Evolutionary conservation across 139 green algal genomes (phyloP), one percentile per base, ranked within the genome.

Genomic region (Ettlia oleoabundans): DNA sequence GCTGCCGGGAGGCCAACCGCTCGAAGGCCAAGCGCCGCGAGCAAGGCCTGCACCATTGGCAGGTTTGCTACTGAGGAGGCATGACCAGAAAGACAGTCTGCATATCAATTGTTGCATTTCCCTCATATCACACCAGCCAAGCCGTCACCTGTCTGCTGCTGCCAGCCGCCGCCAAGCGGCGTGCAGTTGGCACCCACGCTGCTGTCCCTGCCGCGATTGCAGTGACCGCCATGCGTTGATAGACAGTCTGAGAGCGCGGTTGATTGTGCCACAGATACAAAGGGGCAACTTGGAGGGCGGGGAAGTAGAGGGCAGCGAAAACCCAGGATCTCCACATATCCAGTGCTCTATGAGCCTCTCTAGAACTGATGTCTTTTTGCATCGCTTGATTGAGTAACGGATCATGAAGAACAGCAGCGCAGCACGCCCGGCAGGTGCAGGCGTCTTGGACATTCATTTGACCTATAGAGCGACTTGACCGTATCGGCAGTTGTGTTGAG

Each of bases 11-110:
- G 61, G 41, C 83, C 82, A 15, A 47, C 0, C 3, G 53, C 19
- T 0, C 75, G 81, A 28, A 93, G 33, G 5, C 89, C 88, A n/a
- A 93, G 82, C 7, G 89, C 62, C 0, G 68, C 28, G 63, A 52
- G n/a, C 18, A 80, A 37, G 8, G 40, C 40, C 78, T 83, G 63
- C 38, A 32, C 10, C 47, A 10, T 58, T 58, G 13, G 15, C 47
- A 58, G 47, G 9, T 42, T n/a, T 71, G 10, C 64, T 47, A 9
- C 30, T 19, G 21, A 19, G 30, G 21, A 42, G 8, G 32, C 32
- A n/a, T n/a, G n/a, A n/a, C n/a, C n/a, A n/a, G n/a, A n/a, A n/a
- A n/a, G n/a, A n/a, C n/a, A n/a, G n/a, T n/a, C n/a, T n/a, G n/a
- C n/a, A n/a, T n/a, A n/a, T n/a, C n/a, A n/a, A n/a, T n/a, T n/a